Base-by-base conservation (phyloP, 306 rosid species). In the Lathyrus oleraceus region DNA sequence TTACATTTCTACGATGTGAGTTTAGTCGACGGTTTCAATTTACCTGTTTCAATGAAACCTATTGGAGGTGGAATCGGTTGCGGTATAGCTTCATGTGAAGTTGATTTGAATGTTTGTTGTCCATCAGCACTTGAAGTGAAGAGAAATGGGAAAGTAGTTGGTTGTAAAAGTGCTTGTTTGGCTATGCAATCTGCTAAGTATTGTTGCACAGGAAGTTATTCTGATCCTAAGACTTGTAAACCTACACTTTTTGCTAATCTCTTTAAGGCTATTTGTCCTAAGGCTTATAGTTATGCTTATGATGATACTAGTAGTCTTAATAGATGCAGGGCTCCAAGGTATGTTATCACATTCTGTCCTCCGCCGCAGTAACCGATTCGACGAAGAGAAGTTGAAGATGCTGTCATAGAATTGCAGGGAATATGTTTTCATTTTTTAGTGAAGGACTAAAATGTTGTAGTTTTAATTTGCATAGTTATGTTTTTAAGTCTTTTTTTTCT, bases 231-330 rank as follows among this genome's bases (percentile, higher is more conserved):
- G 17, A 79, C 84, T 72, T 93, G 98, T 88, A 87, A 87, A 74
- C 98, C 98, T 5, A 93, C 97, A 2, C 84, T 93, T 25, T 93
- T 85, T 80, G 90, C 98, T 1, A 83, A 90, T 21, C 83, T 93
- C 3, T 93, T 93, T 65, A 93, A 93, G 84, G 97, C 98, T 32
- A 90, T 93, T n/a, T 93, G 98, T 63, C 98, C 98, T 6, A 93
- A 87, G 87, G 98, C 98, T 77, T 93, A 90, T 69, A 93, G 97
- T 73, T 93, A 84, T 71, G 98, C 98, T 11, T 93, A 86, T 78
- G 98, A 93, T 79, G 98, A 93, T 71, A 70, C 90, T 74, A 77
- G 85, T 38, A 93, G 98, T 78, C 98, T 93, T 58, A 87, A 88
- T 64, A 85, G 81, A 80, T 93, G 98, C 74, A 81, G 96, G 82